Evolutionary conservation across 116 monocot genomes (phyloP), one percentile per base, ranked within the genome.

Genomic region (Dioscorea cayenensis): DNA sequence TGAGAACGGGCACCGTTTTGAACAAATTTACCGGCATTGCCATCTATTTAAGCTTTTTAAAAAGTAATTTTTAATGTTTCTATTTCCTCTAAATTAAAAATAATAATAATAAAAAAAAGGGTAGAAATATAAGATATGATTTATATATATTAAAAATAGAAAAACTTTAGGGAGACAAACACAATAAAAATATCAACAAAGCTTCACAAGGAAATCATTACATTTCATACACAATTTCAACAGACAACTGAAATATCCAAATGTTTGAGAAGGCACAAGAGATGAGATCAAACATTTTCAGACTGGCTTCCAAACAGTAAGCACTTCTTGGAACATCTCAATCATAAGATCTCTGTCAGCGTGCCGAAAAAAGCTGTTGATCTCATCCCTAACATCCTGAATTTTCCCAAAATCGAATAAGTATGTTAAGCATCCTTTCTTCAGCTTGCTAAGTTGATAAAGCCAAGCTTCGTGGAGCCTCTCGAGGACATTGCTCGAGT

Each of bases 311-410:
- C 95, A 92, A 22, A 80, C 77, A 20, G 81, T 78, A 2, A 95
- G 81, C 58, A 92, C 76, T 76, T 95, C 87, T 18, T 95, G 95
- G 75, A 95, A 92, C 95, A 92, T 87, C 55, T 95, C 87, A n/a
- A 92, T 49, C 85, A 92, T 84, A 52, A 95, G 78, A 66, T 92
- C 92, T 61, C 89, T 75, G 28, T 95, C 92, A 0, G 85, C 89
- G 17, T 84, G 80, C 19, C 81, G 78, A 51, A 95, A 89, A 72
- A 95, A 89, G 76, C 17, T 65, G 23, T 69, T 74, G 18, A 95
- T 81, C 48, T 95, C 95, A 23, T 89, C 89, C 49, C 79, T 87
- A 21, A 92, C 74, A 68, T 95, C 92, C 28, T 95, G 82, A 23
- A 95, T 95, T 78, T 87, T 92, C 10, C 92, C 92, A 43, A 95